Base-by-base conservation (phyloP, 345 rosid species). In the Murraya koenigii region DNA sequence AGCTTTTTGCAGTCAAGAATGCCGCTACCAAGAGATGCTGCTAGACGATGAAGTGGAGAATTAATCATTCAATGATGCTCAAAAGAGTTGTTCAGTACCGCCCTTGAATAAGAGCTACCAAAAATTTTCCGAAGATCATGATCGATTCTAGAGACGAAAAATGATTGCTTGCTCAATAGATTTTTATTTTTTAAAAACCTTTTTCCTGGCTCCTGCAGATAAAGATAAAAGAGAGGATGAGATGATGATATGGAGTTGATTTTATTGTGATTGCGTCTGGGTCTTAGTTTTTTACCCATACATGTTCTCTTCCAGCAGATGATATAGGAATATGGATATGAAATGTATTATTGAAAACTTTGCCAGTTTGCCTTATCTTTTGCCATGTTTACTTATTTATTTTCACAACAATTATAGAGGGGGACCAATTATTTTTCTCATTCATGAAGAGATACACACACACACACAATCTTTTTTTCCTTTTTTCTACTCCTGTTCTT, bases 1-100 rank as follows among this genome's bases (percentile, higher is more conserved):
- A 66, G 94, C 95, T 2, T 95, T 93, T 79, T 92, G 99, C 84
- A 92, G 93, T 76, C 81, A 75, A 15, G 92, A 92, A 82, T 95
- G 99, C 85, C 83, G 97, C 62, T 84, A 83, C 86, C 87, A 87
- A 67, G 92, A 95, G 85, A 92, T 93, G 89, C 77, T 90, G 59
- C 77, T 83, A 32, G 96, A 95, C 79, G 90, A 83, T 80, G 90
- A 83, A 44, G 71, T 74, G 36, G 87, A 85, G 77, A 79, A 70
- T 26, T 78, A 78, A 65, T 35, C 22, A 4, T n/a, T 49, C 41
- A 38, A 36, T 11, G 64, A 55, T 62, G 65, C 79, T 26, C 44
- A 14, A 6, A 39, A 36, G 22, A 67, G 10, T 32, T 25, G 28
- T n/a, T 66, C 72, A 55, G 56, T 52, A 6, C 6, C 17, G 56